A percentile compares a stretch with the other conserved stretches of the same genome.
These are phyloP conservation scores for Hirschfeldia incana DNA, from an alignment of 345 rosid species.

Conservation along the genomic window DNA sequence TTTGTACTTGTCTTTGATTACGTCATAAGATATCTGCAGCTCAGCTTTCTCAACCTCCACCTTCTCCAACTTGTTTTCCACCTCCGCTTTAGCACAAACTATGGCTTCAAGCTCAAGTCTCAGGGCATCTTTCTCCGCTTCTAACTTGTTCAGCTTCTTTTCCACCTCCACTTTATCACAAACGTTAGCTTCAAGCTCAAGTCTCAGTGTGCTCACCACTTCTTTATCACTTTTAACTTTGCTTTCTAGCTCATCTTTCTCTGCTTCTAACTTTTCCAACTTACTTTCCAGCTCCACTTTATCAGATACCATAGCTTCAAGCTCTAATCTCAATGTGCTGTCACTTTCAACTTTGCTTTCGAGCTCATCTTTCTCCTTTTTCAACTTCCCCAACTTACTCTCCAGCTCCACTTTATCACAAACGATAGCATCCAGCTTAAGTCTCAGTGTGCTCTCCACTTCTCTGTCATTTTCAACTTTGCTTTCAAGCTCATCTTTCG, in stretches of 20 bases:
- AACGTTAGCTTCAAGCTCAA: conserved; percentile 49
- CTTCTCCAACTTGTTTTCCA: conserved; percentile 51
- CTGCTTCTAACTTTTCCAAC: conserved; percentile 42
- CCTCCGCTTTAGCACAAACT: conserved; percentile 41
- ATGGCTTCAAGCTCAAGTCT: conserved; percentile 53
- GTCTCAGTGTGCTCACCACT: conserved; percentile 46
- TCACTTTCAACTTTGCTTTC: conserved; percentile 38
- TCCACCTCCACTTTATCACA: conserved; percentile 48
- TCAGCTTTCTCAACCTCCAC: conserved; percentile 54
- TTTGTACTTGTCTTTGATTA: conserved; percentile 44
- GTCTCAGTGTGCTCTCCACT: conserved; percentile 45
- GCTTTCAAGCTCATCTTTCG: conserved; percentile 46
- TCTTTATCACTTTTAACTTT: conserved; percentile 38
- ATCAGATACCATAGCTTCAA: conserved; percentile 42
- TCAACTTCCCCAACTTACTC: conserved; percentile 43
- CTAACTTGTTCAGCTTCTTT: conserved; percentile 43
- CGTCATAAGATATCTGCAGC: conserved; percentile 56
- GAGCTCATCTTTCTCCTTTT: conserved; percentile 46
- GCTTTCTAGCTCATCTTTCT: conserved; percentile 45
- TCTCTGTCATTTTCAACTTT: conserved; percentile 44
- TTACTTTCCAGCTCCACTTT: conserved; percentile 49
- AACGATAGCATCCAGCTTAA: conserved; percentile 48
- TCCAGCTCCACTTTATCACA: conserved; percentile 46
- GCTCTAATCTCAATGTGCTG: conserved; percentile 49
- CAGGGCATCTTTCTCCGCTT: conserved; percentile 45